phyloP scores from a whole-genome alignment of 169 alveolate genomes.

The Plasmodium gallinaceum region DNA sequence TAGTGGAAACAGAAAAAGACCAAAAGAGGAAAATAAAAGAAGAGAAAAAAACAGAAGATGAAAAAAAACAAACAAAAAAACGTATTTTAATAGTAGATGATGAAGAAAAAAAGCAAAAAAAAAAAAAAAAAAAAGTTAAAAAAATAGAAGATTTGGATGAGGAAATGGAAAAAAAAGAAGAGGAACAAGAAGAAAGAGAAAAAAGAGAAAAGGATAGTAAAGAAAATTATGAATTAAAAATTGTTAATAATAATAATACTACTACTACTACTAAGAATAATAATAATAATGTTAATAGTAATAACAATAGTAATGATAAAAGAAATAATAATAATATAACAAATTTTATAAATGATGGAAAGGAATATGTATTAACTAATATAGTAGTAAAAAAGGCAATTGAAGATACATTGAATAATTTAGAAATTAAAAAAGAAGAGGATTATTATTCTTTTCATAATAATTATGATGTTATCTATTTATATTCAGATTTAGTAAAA shows the following conservation, averaged over 20 bases:
- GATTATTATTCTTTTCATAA: conserved; percentile 57
- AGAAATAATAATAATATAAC: neutral
- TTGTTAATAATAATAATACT: neutral
- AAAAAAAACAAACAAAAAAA: conserved; percentile 13
- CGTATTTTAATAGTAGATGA: conserved; percentile 17
- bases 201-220: neutral
- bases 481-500: conserved; percentile 41
- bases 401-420: conserved; percentile 27
- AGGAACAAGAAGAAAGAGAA: neutral
- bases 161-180: neutral
- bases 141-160: conserved; percentile 13
- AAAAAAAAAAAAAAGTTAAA: conserved; percentile 2
- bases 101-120: conserved; percentile 3
- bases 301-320: neutral
- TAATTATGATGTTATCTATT: conserved; percentile 57
- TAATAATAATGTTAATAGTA: neutral
- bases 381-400: conserved; percentile 34
- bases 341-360: neutral
- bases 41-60: neutral
- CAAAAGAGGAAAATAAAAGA: neutral
- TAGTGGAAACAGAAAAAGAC: neutral
- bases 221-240: no score
- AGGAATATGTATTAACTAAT: conserved; percentile 50
- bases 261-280: neutral
- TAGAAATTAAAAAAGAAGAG: conserved; percentile 33